phyloP scores from a whole-genome alignment of 1,284 basidiomycete genomes.

The Phylloboletellus chloephorus region DNA sequence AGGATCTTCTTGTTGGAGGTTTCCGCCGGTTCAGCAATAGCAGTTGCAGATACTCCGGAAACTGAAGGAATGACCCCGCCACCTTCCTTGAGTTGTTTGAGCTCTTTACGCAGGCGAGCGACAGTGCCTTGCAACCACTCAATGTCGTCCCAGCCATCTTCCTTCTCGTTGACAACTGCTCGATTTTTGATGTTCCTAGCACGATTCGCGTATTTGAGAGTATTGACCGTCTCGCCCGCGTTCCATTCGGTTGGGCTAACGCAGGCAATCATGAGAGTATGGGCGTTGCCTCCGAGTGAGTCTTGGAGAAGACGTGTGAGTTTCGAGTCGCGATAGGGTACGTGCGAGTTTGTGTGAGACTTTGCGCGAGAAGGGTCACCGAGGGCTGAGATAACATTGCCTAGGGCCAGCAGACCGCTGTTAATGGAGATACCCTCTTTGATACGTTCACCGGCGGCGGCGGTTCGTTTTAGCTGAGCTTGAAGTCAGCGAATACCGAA shows the following conservation, averaged over 20 bases:
- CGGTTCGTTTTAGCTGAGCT: slow-evolving; percentile 80
- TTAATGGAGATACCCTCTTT: slow-evolving; percentile 98
- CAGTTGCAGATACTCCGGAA: slow-evolving; percentile 27
- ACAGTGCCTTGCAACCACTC: slow-evolving; percentile 92
- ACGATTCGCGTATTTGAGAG: slow-evolving; percentile 96
- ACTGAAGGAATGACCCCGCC: slow-evolving; percentile 30
- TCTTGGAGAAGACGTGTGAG: slow-evolving; percentile 93
- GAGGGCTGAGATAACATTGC: slow-evolving; percentile 97
- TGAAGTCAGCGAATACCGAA: slow-evolving; percentile 15
- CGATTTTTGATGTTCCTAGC: slow-evolving; percentile 97
- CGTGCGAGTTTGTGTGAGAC: slow-evolving; percentile 72
- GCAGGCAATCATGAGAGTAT: slow-evolving; percentile 99
- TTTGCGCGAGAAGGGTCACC: slow-evolving; percentile 87
- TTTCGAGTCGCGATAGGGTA: slow-evolving; percentile 97
- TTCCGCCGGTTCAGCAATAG: slow-evolving; percentile 38
- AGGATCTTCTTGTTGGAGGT: slow-evolving; percentile 67
- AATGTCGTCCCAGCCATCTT: slow-evolving; percentile 97
- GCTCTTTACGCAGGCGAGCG: slow-evolving; percentile 78
- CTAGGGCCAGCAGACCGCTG: slow-evolving; percentile 91
- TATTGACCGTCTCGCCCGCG: slow-evolving; percentile 91
- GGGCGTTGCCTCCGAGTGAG: slow-evolving; percentile 96
- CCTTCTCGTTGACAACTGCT: slow-evolving; percentile 87
- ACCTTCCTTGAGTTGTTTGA: slow-evolving; percentile 71
- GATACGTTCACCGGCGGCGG: slow-evolving; percentile 89
- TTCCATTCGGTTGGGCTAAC: slow-evolving; percentile 96